These are phyloP conservation scores for Sindora glabra DNA, from an alignment of 306 rosid species.

Conservation along the genomic window DNA sequence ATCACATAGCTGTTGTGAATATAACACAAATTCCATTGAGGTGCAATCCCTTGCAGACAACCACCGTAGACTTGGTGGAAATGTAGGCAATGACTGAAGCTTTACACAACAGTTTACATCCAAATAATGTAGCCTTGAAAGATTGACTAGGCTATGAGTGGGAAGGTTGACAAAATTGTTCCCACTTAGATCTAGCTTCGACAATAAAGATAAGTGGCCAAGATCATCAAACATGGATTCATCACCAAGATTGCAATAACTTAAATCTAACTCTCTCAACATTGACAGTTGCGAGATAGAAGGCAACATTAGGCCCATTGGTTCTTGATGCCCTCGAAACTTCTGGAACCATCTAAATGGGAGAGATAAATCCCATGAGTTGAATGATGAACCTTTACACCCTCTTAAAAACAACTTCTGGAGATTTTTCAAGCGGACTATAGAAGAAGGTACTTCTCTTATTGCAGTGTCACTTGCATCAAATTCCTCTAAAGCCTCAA, in stretches of 20 bases:
- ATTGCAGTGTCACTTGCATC: not conserved
- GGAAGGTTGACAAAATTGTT: not conserved
- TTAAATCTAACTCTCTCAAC: not conserved
- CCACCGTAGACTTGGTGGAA: not conserved
- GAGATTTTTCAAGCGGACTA: no score
- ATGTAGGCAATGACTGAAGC: not conserved
- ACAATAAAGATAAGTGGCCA: not conserved
- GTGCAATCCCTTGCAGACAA: not conserved
- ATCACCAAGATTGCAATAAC: not conserved
- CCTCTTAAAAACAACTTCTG: not conserved
- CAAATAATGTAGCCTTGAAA: not conserved
- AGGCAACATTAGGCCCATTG: not conserved
- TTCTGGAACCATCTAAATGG: not conserved
- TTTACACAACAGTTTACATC: not conserved
- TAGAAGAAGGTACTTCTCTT: not conserved
- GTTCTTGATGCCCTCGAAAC: not conserved
- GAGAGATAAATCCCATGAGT: not conserved
- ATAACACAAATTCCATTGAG: not conserved
- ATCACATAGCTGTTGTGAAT: not conserved
- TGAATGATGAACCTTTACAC: not conserved
- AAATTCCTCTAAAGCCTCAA: not conserved
- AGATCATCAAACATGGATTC: not conserved
- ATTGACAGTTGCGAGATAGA: not conserved
- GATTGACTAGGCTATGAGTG: not conserved
- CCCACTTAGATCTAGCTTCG: not conserved